Percentiles rank a stretch among this genome's conserved stretches.
These are phyloP conservation scores for slime mould (Dictyostelium discoideum) DNA, from an alignment of 78 protist species.

Conservation along the genomic window DNA sequence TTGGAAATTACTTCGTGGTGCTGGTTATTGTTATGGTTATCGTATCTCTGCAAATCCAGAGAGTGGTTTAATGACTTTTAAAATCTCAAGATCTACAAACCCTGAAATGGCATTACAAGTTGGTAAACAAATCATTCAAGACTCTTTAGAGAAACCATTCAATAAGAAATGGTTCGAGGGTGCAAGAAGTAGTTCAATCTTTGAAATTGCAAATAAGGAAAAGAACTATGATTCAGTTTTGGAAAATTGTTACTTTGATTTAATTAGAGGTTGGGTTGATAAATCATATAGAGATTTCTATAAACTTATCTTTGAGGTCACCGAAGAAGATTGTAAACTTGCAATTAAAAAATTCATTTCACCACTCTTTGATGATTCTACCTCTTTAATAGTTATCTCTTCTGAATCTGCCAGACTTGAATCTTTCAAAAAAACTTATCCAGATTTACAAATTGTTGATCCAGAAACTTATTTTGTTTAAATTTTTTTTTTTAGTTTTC, in stretches of 20 bases:
- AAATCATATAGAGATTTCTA: background rate
- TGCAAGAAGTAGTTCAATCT: background rate
- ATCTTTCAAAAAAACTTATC: background rate
- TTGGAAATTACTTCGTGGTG: conserved; percentile 79
- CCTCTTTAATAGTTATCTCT: background rate
- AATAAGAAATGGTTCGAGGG: background rate
- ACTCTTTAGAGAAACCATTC: background rate
- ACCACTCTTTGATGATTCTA: conserved; percentile 17
- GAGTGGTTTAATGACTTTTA: conserved; percentile 33
- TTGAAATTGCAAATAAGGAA: background rate
- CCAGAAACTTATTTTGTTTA: background rate
- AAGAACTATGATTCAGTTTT: background rate
- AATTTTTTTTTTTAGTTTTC: background rate
- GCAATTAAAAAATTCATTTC: background rate
- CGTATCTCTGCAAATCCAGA: conserved; percentile 22
- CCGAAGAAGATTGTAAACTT: background rate
- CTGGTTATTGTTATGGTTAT: conserved; percentile 72
- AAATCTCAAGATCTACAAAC: background rate
- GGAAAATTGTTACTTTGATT: background rate
- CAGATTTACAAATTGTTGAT: background rate
- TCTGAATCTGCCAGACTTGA: background rate
- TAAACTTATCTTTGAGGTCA: background rate
- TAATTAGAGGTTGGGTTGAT: conserved; percentile 14
- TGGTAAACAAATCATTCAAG: conserved; percentile 13
- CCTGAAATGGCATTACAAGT: background rate